Base-by-base conservation (phyloP, 176 grass and related monocot genomes). In the Raddia guianensis region DNA sequence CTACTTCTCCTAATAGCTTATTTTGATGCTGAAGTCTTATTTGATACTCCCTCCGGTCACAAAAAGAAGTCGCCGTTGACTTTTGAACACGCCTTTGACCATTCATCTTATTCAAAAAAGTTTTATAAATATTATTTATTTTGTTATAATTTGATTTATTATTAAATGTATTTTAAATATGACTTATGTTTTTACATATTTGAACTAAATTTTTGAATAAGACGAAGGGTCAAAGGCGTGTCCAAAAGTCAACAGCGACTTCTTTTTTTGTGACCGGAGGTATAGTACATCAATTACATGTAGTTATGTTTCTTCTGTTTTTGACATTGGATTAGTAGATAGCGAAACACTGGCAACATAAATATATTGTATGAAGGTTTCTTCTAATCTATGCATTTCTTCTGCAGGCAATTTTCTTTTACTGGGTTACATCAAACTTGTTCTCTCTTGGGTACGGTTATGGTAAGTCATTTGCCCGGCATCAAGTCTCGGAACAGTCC, bases 371-470 rank as follows among this genome's bases (percentile, higher is more conserved):
- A 3, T 19, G 0, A 0, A 16, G 10, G 20, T 33, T 56, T 60
- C 42, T 49, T 11, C 56, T 21, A 68, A 80, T 53, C 66, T n/a
- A 77, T 18, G 80, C 4, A 14, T 87, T 51, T 50, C 13, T 71
- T 61, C 57, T 75, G 35, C 82, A 98, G 95, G 95, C 92, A 78
- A 90, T 98, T 90, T 95, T 98, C 79, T 95, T 80, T 86, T 95
- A 98, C 77, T 95, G 92, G 95, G 52, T 94, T 15, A 95, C 95
- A 14, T 92, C 95, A 12, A 98, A 93, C 76, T 70, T 98, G 83
- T 98, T 95, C 75, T 98, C 95, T 8, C 88, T 95, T 82, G 64
- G 66, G 43, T 93, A 91, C 62, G 92, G 95, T 65, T 87, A 56
- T 15, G 84, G 95, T 95, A 73, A 87, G 90, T 87, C 59, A 32